Percentiles rank a stretch among this genome's conserved stretches.
These are phyloP conservation scores for Dactylellina drechsleri DNA, from an alignment of 2,329 filamentous ascomycete genomes.

Conservation along the genomic window DNA sequence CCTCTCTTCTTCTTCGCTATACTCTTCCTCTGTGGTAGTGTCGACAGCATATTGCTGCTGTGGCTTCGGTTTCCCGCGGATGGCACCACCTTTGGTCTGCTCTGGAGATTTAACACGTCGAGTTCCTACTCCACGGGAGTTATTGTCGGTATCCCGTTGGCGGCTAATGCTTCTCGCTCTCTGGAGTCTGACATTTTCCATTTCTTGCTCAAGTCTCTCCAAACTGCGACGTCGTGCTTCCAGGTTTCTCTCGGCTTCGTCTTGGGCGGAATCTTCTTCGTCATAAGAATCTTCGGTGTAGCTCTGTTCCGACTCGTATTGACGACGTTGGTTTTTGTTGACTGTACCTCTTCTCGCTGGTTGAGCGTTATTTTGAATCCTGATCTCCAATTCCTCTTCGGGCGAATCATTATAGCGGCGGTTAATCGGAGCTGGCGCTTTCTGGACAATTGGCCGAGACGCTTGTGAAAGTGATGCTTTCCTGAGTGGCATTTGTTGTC, in stretches of 20 bases:
- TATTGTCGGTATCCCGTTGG: slow-evolving; percentile 30
- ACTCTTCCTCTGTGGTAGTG: slow-evolving; percentile 47
- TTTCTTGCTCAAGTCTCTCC: slow-evolving; percentile 50
- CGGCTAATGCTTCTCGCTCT: slow-evolving; percentile 45
- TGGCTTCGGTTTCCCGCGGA: slow-evolving; percentile 34
- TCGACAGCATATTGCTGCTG: slow-evolving; percentile 15
- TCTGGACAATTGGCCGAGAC: slow-evolving; percentile 20
- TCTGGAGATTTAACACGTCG: slow-evolving; percentile 45
- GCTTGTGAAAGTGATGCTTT: slow-evolving; percentile 45
- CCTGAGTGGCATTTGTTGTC: slow-evolving; percentile 37
- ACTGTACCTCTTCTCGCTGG: slow-evolving; percentile 20
- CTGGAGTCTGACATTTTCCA: slow-evolving; percentile 50
- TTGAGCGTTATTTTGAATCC: slow-evolving; percentile 33
- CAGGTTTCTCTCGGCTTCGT: slow-evolving; percentile 48
- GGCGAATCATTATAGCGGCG: slow-evolving; percentile 42
- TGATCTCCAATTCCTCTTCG: slow-evolving; percentile 41
- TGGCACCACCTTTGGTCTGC: slow-evolving; percentile 24
- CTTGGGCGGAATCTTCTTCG: slow-evolving; percentile 45
- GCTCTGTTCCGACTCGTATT: slow-evolving; percentile 44
- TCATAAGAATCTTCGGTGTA: slow-evolving; percentile 50
- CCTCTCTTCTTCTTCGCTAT: slow-evolving; percentile 33
- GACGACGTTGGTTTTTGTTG: slow-evolving; percentile 27
- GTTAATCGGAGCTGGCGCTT: slow-evolving; percentile 1
- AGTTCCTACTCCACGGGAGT: slow-evolving; percentile 16
- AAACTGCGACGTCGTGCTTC: slow-evolving; percentile 46